These are phyloP conservation scores for Gossypium schwendimanii DNA, from an alignment of 441 rosid genomes.

Conservation along the genomic window DNA sequence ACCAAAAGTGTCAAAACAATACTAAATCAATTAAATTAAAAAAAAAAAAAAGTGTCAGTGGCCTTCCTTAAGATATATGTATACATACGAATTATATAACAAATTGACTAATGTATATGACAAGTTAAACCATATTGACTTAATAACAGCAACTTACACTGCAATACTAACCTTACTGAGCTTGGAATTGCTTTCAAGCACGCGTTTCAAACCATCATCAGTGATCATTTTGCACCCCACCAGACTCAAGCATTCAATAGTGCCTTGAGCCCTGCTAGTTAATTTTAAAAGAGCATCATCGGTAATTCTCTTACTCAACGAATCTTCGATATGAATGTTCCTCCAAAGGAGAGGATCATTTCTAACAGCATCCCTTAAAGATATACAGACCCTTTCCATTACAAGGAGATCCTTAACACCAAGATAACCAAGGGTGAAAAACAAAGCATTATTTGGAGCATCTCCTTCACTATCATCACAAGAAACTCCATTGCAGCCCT, in stretches of 20 bases:
- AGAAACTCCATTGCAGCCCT: constrained; percentile 3
- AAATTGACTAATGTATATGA: neutral
- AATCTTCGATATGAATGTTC: constrained; percentile 24
- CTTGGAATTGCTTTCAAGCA: constrained; percentile 31
- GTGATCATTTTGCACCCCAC: constrained; percentile 35
- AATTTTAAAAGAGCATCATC: constrained; percentile 38
- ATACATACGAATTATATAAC: neutral
- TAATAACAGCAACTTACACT: neutral
- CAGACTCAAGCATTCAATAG: constrained; percentile 34
- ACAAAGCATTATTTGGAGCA: constrained; percentile 33
- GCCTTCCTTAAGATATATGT: neutral
- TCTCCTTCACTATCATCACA: constrained; percentile 17
- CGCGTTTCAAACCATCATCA: constrained; percentile 35
- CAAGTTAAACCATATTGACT: neutral
- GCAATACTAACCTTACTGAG: constrained; percentile 35
- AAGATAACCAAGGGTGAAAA: constrained; percentile 28
- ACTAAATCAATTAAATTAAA: neutral
- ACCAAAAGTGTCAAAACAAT: neutral
- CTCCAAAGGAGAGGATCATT: constrained; percentile 37
- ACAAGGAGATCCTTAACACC: constrained; percentile 28
- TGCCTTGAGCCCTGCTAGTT: constrained; percentile 36
- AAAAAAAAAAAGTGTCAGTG: neutral
- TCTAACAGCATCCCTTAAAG: constrained; percentile 27
- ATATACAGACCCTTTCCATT: constrained; percentile 40
- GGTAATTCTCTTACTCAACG: constrained; percentile 22